Evolutionary conservation across 352 stramenopile genomes (phyloP).

Genomic region (Phytophthora cactorum): DNA sequence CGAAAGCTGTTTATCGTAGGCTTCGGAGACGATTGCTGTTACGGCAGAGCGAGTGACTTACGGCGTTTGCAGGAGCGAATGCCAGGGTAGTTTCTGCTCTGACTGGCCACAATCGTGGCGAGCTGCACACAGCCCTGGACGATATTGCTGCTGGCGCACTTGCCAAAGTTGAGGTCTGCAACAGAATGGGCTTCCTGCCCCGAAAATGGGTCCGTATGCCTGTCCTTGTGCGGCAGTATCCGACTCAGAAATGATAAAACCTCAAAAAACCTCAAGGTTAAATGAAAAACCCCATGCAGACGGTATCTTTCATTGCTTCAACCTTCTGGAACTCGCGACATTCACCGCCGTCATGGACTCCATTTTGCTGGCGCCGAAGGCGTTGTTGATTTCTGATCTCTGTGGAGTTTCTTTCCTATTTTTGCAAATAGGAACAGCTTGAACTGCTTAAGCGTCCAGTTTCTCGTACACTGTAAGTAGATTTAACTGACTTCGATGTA

Average conservation of each 20-base stretch:
- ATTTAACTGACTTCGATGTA: conserved; percentile 5
- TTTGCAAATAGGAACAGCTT: not conserved
- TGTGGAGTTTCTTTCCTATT: not conserved
- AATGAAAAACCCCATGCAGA: conserved; percentile 1
- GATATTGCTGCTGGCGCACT: too few species aligned
- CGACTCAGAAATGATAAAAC: conserved; percentile 30
- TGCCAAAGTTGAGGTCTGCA: too few species aligned
- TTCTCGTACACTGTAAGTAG: conserved; percentile 1
- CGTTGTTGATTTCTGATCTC: not conserved
- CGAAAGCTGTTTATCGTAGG: not conserved
- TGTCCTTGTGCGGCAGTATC: not conserved
- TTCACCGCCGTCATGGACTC: not conserved
- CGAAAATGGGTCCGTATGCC: conserved; percentile 3
- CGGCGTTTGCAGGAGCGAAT: not conserved
- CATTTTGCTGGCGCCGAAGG: not conserved
- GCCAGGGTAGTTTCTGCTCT: too few species aligned
- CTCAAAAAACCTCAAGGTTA: conserved; percentile 13
- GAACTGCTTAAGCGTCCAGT: conserved; percentile 2
- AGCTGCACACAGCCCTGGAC: too few species aligned
- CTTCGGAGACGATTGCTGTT: not conserved
- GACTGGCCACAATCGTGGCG: too few species aligned
- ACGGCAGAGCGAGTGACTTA: not conserved
- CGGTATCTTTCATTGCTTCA: conserved; percentile 26
- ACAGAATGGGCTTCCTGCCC: not conserved
- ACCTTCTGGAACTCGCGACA: conserved; percentile 10